Base-by-base conservation (phyloP, 495 filamentous ascomycete genomes). In the Collariella sp. region DNA sequence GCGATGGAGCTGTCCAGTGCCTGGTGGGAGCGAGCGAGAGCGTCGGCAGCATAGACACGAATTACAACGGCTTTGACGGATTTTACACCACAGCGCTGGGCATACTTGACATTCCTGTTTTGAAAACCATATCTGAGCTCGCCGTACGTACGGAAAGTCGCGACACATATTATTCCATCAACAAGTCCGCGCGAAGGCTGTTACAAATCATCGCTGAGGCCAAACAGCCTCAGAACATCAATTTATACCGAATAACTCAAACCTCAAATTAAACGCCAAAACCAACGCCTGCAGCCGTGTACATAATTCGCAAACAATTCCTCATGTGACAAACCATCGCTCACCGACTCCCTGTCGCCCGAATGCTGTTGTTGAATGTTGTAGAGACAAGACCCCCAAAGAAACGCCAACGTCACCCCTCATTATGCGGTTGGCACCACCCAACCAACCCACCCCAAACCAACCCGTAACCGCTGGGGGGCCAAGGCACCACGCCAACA, bases 251-350 rank as follows among this genome's bases (percentile, higher is more conserved):
- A 23, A 46, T 15, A 33, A 26, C 9, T 11, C 24, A 4, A 33
- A 46, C 46, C 26, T 23, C 31, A 38, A 33, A 29, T 42, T n/a
- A 23, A 29, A 46, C 51, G 51, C 51, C 51, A 35, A 31, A 18
- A 41, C 41, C 42, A 40, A 10, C 31, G 10, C 51, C 20, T 38
- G 19, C 50, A 33, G 1, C 42, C 43, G 20, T 54, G 23, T 40
- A 54, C 51, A 41, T 23, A 31, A 40, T 40, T 31, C 19, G 1
- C 29, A 47, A 46, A 31, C 26, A 31, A 44, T 5, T 16, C 31
- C 9, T 47, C 42, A 11, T 45, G 24, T 23, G 9, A 9, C 18
- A 46, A 46, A 29, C 20, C 34, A 40, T 46, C 51, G 34, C 51
- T 23, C 2, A 6, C 43, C 15, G 19, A 23, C 43, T 43, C 51